A percentile compares a stretch with the other conserved stretches of the same genome.
phyloP scores from a whole-genome alignment of 192 early-diverging fungal genomes.

The Rhizophlyctis rosea region DNA sequence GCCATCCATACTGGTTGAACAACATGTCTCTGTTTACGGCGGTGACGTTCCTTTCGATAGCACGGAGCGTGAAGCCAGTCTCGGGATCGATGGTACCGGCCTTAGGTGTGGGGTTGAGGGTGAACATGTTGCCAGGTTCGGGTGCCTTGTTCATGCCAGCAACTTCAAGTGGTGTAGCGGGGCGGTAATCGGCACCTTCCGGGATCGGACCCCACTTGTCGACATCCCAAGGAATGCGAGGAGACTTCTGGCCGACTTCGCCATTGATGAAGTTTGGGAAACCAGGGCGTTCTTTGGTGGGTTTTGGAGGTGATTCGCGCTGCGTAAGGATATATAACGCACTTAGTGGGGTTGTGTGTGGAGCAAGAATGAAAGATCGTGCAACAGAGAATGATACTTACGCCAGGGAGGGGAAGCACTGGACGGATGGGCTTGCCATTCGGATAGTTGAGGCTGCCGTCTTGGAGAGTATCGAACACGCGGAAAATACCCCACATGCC shows the following conservation, averaged over 20 bases:
- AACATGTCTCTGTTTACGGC: slow-evolving; percentile 10
- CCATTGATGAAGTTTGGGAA: slow-evolving; percentile 8
- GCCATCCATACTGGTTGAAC: slow-evolving; percentile 17
- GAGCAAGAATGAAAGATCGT: neutral
- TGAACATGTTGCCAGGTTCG: slow-evolving; percentile 6
- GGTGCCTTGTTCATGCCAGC: slow-evolving; percentile 7
- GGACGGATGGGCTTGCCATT: neutral
- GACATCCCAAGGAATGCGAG: slow-evolving; percentile 5
- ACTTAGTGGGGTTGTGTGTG: neutral
- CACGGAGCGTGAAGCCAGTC: neutral
- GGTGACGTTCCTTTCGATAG: neutral
- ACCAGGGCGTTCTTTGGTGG: slow-evolving; percentile 1
- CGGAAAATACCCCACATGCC: slow-evolving; percentile 1
- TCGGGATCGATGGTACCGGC: slow-evolving; percentile 5
- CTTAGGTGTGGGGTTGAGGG: slow-evolving; percentile 1
- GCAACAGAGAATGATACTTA: neutral
- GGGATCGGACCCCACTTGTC: slow-evolving; percentile 4
- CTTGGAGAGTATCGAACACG: neutral
- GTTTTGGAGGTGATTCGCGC: slow-evolving; percentile 3
- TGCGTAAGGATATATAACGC: neutral
- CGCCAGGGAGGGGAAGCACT: slow-evolving; percentile 1
- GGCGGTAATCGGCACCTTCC: slow-evolving; percentile 4
- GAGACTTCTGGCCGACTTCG: slow-evolving; percentile 9
- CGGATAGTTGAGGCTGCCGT: neutral
- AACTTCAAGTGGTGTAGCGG: slow-evolving; percentile 2